Evolutionary conservation across 176 grass and related monocot genomes (phyloP), one percentile per base, ranked within the genome.

Genomic region (Musa beccarii): DNA sequence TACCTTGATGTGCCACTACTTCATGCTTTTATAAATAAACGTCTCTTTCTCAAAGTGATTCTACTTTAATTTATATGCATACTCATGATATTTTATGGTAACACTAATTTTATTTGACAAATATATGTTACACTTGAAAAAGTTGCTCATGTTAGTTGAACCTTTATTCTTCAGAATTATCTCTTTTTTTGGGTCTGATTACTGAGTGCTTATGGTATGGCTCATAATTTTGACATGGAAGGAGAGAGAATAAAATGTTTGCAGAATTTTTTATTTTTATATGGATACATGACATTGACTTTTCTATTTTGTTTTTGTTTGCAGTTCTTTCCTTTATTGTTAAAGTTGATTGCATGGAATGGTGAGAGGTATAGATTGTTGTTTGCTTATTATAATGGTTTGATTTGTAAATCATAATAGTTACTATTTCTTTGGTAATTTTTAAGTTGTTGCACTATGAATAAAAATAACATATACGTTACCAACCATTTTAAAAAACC

Each of bases 291-390:
- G 0, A 3, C 19, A 49, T 51, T 50, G 53, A 68, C 34, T 57
- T 56, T 29, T 54, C 13, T 34, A 51, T 55, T 59, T 53, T 59
- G 9, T 14, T 53, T 85, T 61, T 69, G 66, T 79, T 59, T 72
- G 63, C 86, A 97, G 93, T 97, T 97, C 63, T 97, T 90, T 69
- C 93, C 93, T 19, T 83, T 97, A 80, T 78, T 97, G 11, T 75
- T 97, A 72, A 97, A 97, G 84, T 72, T 97, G 69, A 84, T 93
- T 81, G 93, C 89, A 84, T 97, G 90, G 83, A 92, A 93, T 82
- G 93, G 90, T 75, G 86, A 90, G 77, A 93, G 85, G 93, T 90
- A 88, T 88, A 53, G 67, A 57, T 2, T 55, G 54, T 76, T 85
- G 63, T 26, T 49, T 16, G 43, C 6, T 51, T n/a, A 54, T 23